These are phyloP conservation scores for Xylariales sp. DNA, from an alignment of 2,329 filamentous ascomycete genomes.

Conservation along the genomic window DNA sequence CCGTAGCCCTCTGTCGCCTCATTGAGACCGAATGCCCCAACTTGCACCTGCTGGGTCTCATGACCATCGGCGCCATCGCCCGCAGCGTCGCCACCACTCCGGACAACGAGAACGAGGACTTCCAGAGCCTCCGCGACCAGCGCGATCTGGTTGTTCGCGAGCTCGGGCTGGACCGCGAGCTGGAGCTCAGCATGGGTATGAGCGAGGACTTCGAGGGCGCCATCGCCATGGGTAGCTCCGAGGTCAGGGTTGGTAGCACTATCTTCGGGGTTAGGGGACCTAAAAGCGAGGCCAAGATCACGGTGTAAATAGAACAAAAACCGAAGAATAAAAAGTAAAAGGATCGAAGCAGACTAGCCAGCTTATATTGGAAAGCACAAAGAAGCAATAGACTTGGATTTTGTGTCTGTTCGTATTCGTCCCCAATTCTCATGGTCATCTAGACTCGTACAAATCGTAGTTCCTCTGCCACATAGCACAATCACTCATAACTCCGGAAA, in stretches of 20 bases:
- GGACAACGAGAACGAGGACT: conserved; percentile 90
- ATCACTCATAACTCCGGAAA: not conserved
- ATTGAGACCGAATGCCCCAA: conserved; percentile 60
- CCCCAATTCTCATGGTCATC: no score
- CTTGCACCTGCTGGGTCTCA: conserved; percentile 74
- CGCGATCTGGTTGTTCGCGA: conserved; percentile 65
- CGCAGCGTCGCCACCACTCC: conserved; percentile 68
- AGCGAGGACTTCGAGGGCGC: conserved; percentile 93
- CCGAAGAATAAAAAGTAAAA: not conserved
- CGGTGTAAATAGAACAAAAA: conserved; percentile 29
- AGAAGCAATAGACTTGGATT: no score
- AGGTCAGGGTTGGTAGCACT: conserved; percentile 88
- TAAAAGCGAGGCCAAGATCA: conserved; percentile 73
- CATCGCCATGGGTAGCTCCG: conserved; percentile 74
- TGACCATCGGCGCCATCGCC: conserved; percentile 97
- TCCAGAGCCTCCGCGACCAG: conserved; percentile 62
- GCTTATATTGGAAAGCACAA: no score
- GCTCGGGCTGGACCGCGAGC: conserved; percentile 45
- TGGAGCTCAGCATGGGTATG: conserved; percentile 99
- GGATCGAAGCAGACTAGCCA: not conserved
- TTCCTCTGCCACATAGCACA: not conserved
- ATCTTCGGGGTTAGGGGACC: conserved; percentile 84
- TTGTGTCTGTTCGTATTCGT: no score
- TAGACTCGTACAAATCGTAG: not conserved
- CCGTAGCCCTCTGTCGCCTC: conserved; percentile 61